Evolutionary conservation across 2,329 filamentous ascomycete species (phyloP), one percentile per base, ranked within the genome.

Genomic region (Teratosphaeria pseudoeucalypti): DNA sequence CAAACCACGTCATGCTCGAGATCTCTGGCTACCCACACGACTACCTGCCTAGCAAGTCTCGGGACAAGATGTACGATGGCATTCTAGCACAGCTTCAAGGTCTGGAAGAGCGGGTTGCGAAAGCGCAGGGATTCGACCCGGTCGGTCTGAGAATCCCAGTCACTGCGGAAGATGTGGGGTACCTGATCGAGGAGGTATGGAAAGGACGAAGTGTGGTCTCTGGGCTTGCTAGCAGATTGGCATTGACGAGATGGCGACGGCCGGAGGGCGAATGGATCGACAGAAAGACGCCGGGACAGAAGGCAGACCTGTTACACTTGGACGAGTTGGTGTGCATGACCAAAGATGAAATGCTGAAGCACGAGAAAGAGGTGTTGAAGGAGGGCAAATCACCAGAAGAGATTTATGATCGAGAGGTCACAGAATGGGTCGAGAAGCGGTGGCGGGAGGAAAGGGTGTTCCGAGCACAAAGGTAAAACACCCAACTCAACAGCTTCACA

Each of bases 31-130:
- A 99, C 68, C 94, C 94, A 0, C 83, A 88, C 55, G 91, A 95
- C 63, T 95, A 94, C 71, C 77, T 90, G 0, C 84, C 86, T 0
- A 85, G 84, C 57, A 96, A 96, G 73, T 85, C 85, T 10, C 81
- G 92, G 16, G 90, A 95, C 55, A 96, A 95, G 76, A 86, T 96
- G 81, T 96, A 96, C 73, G 92, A 96, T 60, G 85, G 86, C 43
- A 88, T 96, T 34, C 77, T 94, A 2, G 85, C 85, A 0, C 81
- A 82, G 23, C 75, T 97, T 1, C 90, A 96, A 71, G 85, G 85
- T 32, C 80, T 83, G 14, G 90, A 96, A 71, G 91, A 95, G 71
- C 87, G 89, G 60, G 72, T 94, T 1, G 85, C 87, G 0, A 81
- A 83, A 59, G 70, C 77, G 34, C 76, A 79, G 19, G 79, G 78